Percentiles rank a stretch among this genome's conserved stretches.
Conservation (phyloP, 352 stramenopile genomes). For the Pythium vanterpoolii region DNA sequence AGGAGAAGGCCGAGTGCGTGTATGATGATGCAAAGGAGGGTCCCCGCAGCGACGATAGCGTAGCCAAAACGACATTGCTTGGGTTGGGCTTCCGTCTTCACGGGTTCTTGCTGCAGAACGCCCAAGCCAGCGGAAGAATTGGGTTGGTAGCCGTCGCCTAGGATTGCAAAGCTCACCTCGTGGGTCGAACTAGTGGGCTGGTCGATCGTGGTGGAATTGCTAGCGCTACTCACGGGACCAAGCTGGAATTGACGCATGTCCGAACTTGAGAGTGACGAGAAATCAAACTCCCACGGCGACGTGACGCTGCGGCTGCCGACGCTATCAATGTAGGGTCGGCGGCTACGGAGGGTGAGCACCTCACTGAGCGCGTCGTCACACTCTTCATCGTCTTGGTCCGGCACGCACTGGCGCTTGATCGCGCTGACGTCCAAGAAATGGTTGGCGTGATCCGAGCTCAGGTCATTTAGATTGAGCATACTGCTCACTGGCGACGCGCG, state of each 20-base stretch:
- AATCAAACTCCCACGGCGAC: constrained; percentile 15
- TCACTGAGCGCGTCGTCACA: too few relatives aligned
- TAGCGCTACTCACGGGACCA: constrained; percentile 4
- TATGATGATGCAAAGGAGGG: constrained; percentile 16
- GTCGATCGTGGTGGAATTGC: background rate
- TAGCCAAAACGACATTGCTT: background rate
- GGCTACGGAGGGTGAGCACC: background rate
- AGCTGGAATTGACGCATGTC: background rate
- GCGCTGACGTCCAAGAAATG: constrained; percentile 15
- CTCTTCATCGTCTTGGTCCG: constrained; percentile 7
- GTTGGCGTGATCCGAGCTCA: constrained; percentile 1
- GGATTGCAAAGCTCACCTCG: constrained; percentile 12
- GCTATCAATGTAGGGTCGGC: background rate
- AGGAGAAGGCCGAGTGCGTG: constrained; percentile 20
- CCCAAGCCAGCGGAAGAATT: background rate
- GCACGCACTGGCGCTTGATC: constrained; percentile 7
- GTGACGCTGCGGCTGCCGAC: constrained; percentile 2
- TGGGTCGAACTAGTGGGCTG: background rate
- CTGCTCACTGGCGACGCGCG: background rate
- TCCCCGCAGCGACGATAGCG: constrained; percentile 4
- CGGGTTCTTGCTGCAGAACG: background rate
- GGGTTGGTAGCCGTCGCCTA: background rate
- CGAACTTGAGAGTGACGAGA: background rate
- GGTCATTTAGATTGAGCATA: constrained; percentile 16
- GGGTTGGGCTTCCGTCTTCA: too few relatives aligned